These are phyloP conservation scores for Mucuna pruriens DNA, from an alignment of 306 rosid species.

Conservation along the genomic window DNA sequence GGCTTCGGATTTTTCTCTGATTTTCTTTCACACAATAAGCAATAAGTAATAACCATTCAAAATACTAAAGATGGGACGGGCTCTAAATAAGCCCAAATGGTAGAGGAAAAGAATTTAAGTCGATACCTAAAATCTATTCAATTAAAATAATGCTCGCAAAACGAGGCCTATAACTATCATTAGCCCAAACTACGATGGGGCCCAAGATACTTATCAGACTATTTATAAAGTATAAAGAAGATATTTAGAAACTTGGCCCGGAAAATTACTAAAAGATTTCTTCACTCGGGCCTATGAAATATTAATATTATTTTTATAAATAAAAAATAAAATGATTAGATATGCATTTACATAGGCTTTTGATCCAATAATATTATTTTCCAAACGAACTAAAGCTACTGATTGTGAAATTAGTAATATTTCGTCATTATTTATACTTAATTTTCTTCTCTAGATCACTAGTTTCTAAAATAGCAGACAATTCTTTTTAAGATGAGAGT, in stretches of 20 bases:
- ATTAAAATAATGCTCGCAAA: background rate
- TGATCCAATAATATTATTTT: background rate
- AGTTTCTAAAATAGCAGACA: background rate
- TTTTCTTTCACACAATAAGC: background rate
- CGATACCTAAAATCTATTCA: too few relatives aligned
- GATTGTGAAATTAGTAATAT: background rate
- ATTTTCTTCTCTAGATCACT: background rate
- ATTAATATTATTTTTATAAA: background rate
- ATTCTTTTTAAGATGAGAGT: background rate
- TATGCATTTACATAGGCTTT: background rate
- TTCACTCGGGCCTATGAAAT: background rate
- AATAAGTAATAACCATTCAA: background rate
- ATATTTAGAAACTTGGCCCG: background rate
- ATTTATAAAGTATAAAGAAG: background rate
- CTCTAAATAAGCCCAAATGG: background rate
- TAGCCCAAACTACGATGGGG: background rate
- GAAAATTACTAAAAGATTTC: background rate
- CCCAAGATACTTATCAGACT: background rate
- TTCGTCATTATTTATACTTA: background rate
- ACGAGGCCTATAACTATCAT: background rate
- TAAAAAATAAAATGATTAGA: background rate
- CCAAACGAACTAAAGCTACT: background rate
- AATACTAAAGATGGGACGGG: background rate
- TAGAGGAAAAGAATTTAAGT: too few relatives aligned
- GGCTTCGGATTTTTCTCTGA: background rate